Evolutionary conservation across 2,329 filamentous ascomycete species (phyloP), one percentile per base, ranked within the genome.

Genomic region (Tolypocladium endophyticum): DNA sequence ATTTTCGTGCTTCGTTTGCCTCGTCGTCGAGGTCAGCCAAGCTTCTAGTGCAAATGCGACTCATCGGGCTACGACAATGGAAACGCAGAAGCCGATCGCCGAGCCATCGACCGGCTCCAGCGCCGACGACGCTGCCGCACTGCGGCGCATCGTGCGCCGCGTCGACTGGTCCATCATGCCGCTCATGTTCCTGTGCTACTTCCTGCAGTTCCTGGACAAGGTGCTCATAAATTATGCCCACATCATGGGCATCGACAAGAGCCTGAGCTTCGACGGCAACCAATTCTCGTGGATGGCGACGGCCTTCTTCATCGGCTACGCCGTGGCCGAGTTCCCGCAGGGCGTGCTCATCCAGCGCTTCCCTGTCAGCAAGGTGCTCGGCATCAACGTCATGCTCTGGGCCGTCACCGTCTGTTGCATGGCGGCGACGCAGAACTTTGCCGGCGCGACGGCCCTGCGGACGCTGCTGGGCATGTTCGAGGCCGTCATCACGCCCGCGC

Each of bases 381-480:
- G 69, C 3, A 62, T 65, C 35, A 73, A 72, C 43, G 69, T 74
- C 2, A 38, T 72, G 2, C 60, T 67, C 6, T 74, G 72, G 73
- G 74, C 73, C 7, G 55, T 69, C 9, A 70, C 76, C 28, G 69
- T 80, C 38, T 77, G 77, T 70, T 73, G 72, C 59, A 77, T 74
- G 16, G 77, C 77, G 0, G 73, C 72, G 3, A 74, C 70, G 41
- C 67, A 69, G 7, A 73, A 71, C 61, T 81, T 78, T 59, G 70
- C 71, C 0, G 73, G 76, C 0, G 69, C 79, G 39, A 73, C 74
- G 2, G 71, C 73, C 4, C 74, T 74, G 55, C 73, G 79, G 1
- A 76, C 77, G 41, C 64, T 81, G 2, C 71, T 81, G 2, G 79
- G 79, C 6, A 65, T 75, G 20, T 77, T 80, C 36, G 79, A 81